These are phyloP conservation scores for Dictyostelium capitatum DNA, from an alignment of 78 protist species.

Conservation along the genomic window DNA sequence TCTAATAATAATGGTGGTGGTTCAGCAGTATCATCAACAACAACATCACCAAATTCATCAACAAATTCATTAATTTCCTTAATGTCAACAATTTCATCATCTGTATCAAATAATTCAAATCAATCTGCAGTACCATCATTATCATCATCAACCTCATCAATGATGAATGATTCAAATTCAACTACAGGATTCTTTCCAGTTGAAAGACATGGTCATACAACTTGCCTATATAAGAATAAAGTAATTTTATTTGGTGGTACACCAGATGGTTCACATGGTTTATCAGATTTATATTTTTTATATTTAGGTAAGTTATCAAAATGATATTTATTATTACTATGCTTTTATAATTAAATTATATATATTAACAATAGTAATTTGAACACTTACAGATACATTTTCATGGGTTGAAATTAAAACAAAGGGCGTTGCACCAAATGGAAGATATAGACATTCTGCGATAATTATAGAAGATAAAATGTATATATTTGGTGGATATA, in stretches of 20 bases:
- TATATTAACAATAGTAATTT: too few species aligned
- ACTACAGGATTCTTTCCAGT: conserved; percentile 25
- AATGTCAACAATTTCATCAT: neutral
- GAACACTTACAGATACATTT: too few species aligned
- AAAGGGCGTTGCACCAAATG: conserved; percentile 55
- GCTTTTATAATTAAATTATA: too few species aligned
- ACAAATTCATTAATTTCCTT: neutral
- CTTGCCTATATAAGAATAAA: conserved; percentile 49
- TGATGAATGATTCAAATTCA: neutral
- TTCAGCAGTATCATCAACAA: neutral
- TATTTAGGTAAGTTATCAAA: conserved; percentile 3
- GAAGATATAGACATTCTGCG: conserved; percentile 66
- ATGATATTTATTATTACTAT: too few species aligned
- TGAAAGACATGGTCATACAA: conserved; percentile 75
- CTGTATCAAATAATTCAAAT: neutral
- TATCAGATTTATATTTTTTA: conserved; percentile 50
- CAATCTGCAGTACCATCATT: neutral
- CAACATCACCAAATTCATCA: neutral
- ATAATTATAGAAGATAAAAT: conserved; percentile 71
- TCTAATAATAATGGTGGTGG: too few species aligned
- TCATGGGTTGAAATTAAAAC: conserved; percentile 74
- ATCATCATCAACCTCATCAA: neutral
- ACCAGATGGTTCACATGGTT: conserved; percentile 74
- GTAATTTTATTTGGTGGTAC: conserved; percentile 75
- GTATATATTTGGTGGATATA: conserved; percentile 73